Evolutionary conservation across 176 grass and related monocot species (phyloP).

Genomic region (barley (Hordeum vulgare)): MorexV3_pseudomolecules_assembly NC_058522.1:514325813-514326312

Average conservation of each 20-base stretch:
- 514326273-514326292: constrained; percentile 56
- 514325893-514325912: constrained; percentile 96
- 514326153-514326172: constrained; percentile 90
- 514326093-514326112: background rate
- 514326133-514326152: constrained; percentile 58
- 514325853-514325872: background rate
- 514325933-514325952: constrained; percentile 93
- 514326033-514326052: constrained; percentile 74
- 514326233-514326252: no score
- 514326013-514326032: constrained; percentile 92
- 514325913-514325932: constrained; percentile 80
- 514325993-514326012: constrained; percentile 97
- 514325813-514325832: background rate
- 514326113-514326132: background rate
- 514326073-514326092: background rate
- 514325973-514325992: constrained; percentile 75
- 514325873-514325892: constrained; percentile 12
- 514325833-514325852: background rate
- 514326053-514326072: background rate
- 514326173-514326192: constrained; percentile 97
- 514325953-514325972: constrained; percentile 98
- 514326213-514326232: background rate
- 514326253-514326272: background rate
- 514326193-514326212: constrained; percentile 53
- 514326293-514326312: constrained; percentile 85